Conservation (phyloP, 2,329 filamentous ascomycete genomes). For the Salinomyces thailandicus region DNA sequence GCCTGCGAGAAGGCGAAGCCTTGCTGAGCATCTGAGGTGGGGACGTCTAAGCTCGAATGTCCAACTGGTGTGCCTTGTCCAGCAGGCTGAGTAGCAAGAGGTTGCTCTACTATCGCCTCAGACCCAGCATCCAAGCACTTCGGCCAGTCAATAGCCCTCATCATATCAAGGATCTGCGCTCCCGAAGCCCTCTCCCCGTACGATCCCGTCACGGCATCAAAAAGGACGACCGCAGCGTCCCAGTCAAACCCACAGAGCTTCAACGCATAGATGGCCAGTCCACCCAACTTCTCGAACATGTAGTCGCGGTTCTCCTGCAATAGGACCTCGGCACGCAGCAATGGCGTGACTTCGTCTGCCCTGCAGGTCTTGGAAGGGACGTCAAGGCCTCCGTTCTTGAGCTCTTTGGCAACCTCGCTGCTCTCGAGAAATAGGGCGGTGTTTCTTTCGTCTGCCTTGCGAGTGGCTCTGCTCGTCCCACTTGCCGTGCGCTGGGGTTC, state of each 20-base stretch:
- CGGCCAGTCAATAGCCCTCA: background rate
- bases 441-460: background rate
- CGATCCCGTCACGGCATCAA: background rate
- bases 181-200: background rate
- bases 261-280: background rate
- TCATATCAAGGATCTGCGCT: background rate
- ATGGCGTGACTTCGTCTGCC: background rate
- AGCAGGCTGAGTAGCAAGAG: background rate
- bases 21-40: too few species aligned
- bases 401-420: background rate
- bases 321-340: background rate
- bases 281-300: background rate
- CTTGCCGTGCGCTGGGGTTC: too few species aligned
- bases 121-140: background rate
- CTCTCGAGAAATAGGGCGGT: too few species aligned
- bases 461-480: background rate
- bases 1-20: background rate
- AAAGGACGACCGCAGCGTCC: background rate
- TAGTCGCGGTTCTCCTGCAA: background rate
- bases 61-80: too few species aligned
- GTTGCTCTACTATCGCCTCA: too few species aligned
- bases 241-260: background rate
- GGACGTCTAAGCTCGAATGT: too few species aligned
- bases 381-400: background rate
- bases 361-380: background rate